Evolutionary conservation across 371 early-diverging fungal species (phyloP).

Genomic region (Fennellomyces sp.): DNA sequence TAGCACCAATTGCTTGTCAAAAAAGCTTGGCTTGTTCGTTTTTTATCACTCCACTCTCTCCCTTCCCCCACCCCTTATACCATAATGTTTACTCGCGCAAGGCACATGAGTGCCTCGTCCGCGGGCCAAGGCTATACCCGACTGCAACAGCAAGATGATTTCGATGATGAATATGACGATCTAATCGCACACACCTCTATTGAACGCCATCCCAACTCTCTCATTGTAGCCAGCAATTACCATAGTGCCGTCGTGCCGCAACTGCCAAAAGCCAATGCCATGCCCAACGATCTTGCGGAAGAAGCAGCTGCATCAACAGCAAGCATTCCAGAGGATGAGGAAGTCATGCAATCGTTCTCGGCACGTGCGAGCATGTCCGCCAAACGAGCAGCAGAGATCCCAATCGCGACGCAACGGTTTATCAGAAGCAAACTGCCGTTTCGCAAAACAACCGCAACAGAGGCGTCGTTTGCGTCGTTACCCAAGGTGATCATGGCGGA

Average conservation of each 20-base stretch:
- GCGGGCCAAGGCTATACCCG: constrained; percentile 28
- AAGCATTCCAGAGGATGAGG: constrained; percentile 8
- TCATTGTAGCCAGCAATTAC: constrained; percentile 33
- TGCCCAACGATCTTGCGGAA: neutral
- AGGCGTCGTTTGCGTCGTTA: constrained; percentile 34
- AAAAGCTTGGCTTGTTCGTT: neutral
- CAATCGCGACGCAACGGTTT: constrained; percentile 33
- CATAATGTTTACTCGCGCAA: constrained; percentile 29
- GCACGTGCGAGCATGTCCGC: constrained; percentile 27
- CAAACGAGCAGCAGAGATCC: constrained; percentile 24
- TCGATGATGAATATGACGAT: constrained; percentile 34
- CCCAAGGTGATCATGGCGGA: constrained; percentile 47
- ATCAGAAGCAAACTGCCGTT: constrained; percentile 43
- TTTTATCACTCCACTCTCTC: neutral
- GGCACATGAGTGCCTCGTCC: constrained; percentile 14
- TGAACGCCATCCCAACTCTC: constrained; percentile 39
- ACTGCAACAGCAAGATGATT: constrained; percentile 39
- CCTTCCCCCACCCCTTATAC: neutral
- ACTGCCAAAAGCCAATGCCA: constrained; percentile 16
- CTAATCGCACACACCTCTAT: constrained; percentile 17
- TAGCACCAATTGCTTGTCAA: constrained; percentile 7
- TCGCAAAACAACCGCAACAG: constrained; percentile 21
- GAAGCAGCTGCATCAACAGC: constrained; percentile 6
- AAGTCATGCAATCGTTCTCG: constrained; percentile 17
- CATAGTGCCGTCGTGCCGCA: constrained; percentile 29